Conservation (phyloP, 2,329 filamentous ascomycete genomes). For the Fusarium clavum region DNA sequence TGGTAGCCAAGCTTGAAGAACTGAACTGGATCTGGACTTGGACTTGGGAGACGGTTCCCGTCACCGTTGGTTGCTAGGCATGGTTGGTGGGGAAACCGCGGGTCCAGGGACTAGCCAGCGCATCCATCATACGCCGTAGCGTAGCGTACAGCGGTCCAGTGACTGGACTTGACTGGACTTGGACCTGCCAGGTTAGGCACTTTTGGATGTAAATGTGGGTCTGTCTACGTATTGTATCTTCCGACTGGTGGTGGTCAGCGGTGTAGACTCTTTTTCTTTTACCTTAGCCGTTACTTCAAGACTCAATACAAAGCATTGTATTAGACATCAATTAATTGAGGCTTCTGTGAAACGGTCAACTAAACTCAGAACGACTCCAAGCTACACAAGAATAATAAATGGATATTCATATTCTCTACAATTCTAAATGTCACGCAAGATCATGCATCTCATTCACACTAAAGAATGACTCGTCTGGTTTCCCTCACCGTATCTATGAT, state of each 20-base stretch:
- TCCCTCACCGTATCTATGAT: slow-evolving; percentile 24
- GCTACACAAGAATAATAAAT: background rate
- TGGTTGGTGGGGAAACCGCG: slow-evolving; percentile 41
- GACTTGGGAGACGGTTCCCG: slow-evolving; percentile 10
- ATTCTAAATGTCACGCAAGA: background rate
- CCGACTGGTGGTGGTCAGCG: slow-evolving; percentile 15
- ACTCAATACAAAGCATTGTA: slow-evolving; percentile 14
- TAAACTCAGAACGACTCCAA: background rate
- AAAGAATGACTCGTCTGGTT: slow-evolving; percentile 8
- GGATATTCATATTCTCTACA: no score
- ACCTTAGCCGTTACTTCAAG: background rate
- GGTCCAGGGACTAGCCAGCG: slow-evolving; percentile 21
- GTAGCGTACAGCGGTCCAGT: slow-evolving; percentile 2
- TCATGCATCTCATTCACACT: background rate
- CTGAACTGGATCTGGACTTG: background rate
- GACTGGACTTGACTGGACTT: background rate
- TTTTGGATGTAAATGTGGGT: slow-evolving; percentile 12
- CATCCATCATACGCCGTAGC: slow-evolving; percentile 25
- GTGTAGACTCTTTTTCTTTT: slow-evolving; percentile 3
- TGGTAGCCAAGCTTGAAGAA: slow-evolving; percentile 20
- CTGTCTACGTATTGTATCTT: slow-evolving; percentile 9
- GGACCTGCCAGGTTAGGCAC: slow-evolving; percentile 30
- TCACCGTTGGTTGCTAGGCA: slow-evolving; percentile 31
- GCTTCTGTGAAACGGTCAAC: background rate
- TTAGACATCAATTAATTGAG: background rate